Base-by-base conservation (phyloP, 2,329 filamentous ascomycete species). In the Botryotinia narcissicola region DNA sequence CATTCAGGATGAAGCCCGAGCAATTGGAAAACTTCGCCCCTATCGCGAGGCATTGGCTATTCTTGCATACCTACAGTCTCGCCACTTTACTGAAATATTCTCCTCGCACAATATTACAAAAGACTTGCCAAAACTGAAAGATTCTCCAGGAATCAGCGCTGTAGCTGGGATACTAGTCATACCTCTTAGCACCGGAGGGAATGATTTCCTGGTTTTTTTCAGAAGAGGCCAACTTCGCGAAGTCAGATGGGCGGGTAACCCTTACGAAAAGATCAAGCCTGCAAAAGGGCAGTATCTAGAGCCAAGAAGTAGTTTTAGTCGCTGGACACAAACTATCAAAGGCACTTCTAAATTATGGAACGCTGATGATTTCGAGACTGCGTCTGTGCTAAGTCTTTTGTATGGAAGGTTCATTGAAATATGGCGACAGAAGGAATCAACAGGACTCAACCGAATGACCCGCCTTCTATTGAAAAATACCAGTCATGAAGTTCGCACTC, bases 161-260 rank as follows among this genome's bases (percentile, higher is more conserved):
- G 88, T 97, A 73, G 92, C 93, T 0, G 94, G 94, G 0, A 82
- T 97, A 66, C 84, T 97, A 0, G 90, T 97, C 72, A 93, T 97
- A 0, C 94, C 94, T 0, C 83, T 97, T 3, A 95, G 92, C 25
- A 85, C 89, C 0, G 88, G 89, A 3, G 94, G 94, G 0, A 86
- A 85, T 46, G 94, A 97, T 78, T 97, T 97, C 78, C 97, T 97
- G 63, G 92, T 94, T 0, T 97, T 97, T 80, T 97, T 97, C 83
- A 89, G 94, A n/a, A 91, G 87, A 77, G 90, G 91, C 0, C 93
- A 95, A 78, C 80, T 89, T 42, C 91, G 88, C 79, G 91, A 94
- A 82, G 93, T 93, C 32, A 95, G 91, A 81, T 77, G 91, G 94
- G 94, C 92, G 2, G 94, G 91, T 7, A 97, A 94, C 78, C 93